Evolutionary conservation across 2,329 filamentous ascomycete species (phyloP), one percentile per base, ranked within the genome.

Genomic region (Bipolaris oryzae): DNA sequence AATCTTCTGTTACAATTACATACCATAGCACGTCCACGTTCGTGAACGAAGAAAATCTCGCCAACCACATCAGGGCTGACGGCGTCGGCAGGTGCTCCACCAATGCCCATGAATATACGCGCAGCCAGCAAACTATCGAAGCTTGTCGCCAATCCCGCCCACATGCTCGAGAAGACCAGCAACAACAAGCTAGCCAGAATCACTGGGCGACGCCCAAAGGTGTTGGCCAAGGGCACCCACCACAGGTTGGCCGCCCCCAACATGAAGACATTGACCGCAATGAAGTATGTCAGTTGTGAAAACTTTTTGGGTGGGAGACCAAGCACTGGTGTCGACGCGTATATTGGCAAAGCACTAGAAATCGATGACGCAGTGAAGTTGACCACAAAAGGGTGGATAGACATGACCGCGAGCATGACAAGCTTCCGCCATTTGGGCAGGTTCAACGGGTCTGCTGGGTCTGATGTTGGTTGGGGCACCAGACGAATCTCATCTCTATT

Each of bases 11-110:
- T 2, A 13, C 28, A n/a, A 47, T 9, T 38, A 25, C 60, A 64
- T 48, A 75, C 75, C 71, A 79, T 74, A 3, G 75, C 76, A 42
- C 77, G 69, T 37, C 77, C 77, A 15, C 75, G 70, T 54, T 78
- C 70, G 48, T 78, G 77, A 21, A 78, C 70, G 52, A 79, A 80
- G 62, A 78, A 79, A 2, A 78, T 68, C 50, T 79, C 77, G 1
- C 76, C 77, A 9, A 79, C 70, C 9, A 78, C 71, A 61, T 76
- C 75, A 6, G 77, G 77, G 7, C 76, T 72, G 15, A 79, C 68
- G 15, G 75, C 76, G 60, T 79, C 76, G 7, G 75, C 73, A 3
- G 76, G 70, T 1, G 72, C 73, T 31, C 71, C 69, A 15, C 72
- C 73, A 38, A 76, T 64, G 2, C 76, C 77, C 62, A 77, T 77